Evolutionary conservation across 192 early-diverging fungal species (phyloP).

Genomic region (Entomortierella beljakovae): DNA sequence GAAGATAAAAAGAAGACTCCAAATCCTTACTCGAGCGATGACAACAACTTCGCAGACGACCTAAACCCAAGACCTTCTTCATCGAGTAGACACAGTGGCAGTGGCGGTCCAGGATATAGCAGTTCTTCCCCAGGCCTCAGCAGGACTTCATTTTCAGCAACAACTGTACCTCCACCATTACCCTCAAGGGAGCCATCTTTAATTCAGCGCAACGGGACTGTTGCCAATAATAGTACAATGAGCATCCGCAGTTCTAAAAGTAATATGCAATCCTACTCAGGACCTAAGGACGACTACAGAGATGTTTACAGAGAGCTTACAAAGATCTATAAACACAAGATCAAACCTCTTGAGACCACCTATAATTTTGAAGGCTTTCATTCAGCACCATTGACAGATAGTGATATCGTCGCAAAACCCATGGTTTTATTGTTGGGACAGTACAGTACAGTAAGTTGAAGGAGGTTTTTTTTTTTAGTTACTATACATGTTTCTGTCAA

Average conservation of each 20-base stretch:
- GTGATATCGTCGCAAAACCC: conserved; percentile 89
- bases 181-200: conserved; percentile 18
- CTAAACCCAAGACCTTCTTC: conserved; percentile 12
- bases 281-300: conserved; percentile 62
- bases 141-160: conserved; percentile 9
- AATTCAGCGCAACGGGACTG: conserved; percentile 5
- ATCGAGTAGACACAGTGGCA: neutral
- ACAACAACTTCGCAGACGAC: conserved; percentile 8
- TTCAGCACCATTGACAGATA: conserved; percentile 80
- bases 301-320: conserved; percentile 71
- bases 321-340: conserved; percentile 77
- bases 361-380: conserved; percentile 87
- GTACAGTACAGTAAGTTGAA: conserved; percentile 74
- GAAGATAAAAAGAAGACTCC: too few species aligned
- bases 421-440: conserved; percentile 90
- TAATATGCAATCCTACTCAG: neutral
- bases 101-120: conserved; percentile 11
- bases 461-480: too few species aligned
- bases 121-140: neutral
- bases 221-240: neutral
- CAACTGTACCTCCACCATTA: conserved; percentile 1
- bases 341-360: conserved; percentile 76
- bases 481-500: too few species aligned
- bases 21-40: neutral
- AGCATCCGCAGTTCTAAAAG: neutral